Percentiles rank a stretch among this genome's conserved stretches.
These are phyloP conservation scores for Mrakia frigida DNA, from an alignment of 768 basidiomycete species.

Conservation along the genomic window DNA sequence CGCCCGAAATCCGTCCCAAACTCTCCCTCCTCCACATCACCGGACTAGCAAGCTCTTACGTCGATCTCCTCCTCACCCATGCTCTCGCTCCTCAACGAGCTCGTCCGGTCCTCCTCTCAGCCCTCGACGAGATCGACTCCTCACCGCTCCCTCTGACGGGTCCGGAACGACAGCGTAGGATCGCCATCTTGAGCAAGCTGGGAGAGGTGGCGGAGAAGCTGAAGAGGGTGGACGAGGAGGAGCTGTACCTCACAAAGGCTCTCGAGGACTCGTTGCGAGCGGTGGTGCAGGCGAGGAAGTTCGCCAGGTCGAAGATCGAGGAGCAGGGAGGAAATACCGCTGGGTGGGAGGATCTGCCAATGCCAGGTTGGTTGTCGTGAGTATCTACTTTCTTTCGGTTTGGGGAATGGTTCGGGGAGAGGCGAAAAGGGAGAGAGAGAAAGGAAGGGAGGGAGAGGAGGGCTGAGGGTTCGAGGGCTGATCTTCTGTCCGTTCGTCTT, in stretches of 20 bases:
- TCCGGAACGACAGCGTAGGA: conserved; percentile 17
- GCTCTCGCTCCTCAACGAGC: conserved; percentile 27
- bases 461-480: neutral
- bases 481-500: neutral
- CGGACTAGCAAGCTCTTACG: conserved; percentile 17
- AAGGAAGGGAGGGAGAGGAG: neutral
- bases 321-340: neutral
- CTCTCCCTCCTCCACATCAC: conserved; percentile 28
- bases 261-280: conserved; percentile 18
- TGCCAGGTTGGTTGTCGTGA: conserved; percentile 22
- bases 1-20: neutral
- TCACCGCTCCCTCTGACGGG: neutral
- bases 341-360: conserved; percentile 8
- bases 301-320: neutral
- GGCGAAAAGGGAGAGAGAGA: too few relatives aligned
- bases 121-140: conserved; percentile 20
- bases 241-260: conserved; percentile 10
- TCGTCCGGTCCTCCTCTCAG: neutral
- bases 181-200: conserved; percentile 25
- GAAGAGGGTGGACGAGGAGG: conserved; percentile 11
- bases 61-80: neutral
- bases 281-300: conserved; percentile 1
- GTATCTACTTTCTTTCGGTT: neutral
- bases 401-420: too few relatives aligned
- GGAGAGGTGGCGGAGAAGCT: conserved; percentile 23